Evolutionary conservation across 2,329 filamentous ascomycete genomes (phyloP), one percentile per base, ranked within the genome.

Genomic region (Paecilomyces dactylethromorphus): DNA sequence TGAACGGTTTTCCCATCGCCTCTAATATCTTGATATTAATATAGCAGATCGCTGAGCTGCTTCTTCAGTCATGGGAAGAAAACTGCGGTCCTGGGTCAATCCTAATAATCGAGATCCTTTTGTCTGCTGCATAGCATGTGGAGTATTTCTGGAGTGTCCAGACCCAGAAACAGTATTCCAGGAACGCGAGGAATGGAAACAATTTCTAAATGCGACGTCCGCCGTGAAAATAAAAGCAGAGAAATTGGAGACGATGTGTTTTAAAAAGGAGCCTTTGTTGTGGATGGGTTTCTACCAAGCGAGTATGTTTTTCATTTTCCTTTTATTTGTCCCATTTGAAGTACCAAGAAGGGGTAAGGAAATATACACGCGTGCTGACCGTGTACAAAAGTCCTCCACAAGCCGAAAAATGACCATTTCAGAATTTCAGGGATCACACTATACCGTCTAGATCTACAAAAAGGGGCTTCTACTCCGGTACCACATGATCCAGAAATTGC

Each of bases 381-480:
- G 13, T 45, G 7, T 3, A n/a, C 18, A 45, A 55, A 53, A 3
- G 59, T 60, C n/a, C 11, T 60, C 54, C 56, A 58, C 35, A 58
- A 54, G 53, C 53, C 45, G 22, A 53, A 51, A n/a, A 49, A 33
- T 10, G 49, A 60, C 51, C 51, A 60, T 58, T 24, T 58, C 21
- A 45, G 3, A 31, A 58, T 60, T 31, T 50, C 59, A 51, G 59
- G 59, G 18, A 56, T 60, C 29, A 56, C 56, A 22, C 49, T 55
- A 21, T n/a, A 33, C 12, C 3, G 10, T 21, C 3, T 33, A 3
- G 5, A 45, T n/a, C 35, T 45, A n/a, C 13, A n/a, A 5, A 5
- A 15, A n/a, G 1, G 6, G 8, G 8, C 15, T 45, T 15, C 35
- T 15, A 39, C 35, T n/a, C 35, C 35, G 1, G 35, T 45, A 15